Base-by-base conservation (phyloP, 2,329 filamentous ascomycete species). In the Apiospora pterosperma region DNA sequence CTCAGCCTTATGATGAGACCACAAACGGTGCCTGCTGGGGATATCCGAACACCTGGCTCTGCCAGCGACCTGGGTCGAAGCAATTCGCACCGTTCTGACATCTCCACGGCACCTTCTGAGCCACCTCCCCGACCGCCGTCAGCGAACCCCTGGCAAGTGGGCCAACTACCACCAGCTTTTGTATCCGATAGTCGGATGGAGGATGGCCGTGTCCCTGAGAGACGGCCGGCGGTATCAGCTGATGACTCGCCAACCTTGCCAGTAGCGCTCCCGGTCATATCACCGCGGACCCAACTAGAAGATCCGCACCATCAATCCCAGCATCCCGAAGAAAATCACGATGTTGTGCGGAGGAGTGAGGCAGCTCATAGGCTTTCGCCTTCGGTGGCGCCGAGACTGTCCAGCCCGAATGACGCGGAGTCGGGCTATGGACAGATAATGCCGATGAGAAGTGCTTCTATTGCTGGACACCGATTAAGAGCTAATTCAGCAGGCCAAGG, bases 81-180 rank as follows among this genome's bases (percentile, higher is more conserved):
- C 55, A 70, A 66, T 62, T 72, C 70, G 41, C 69, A 67, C 55
- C 71, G 64, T 65, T 74, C 72, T 16, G 64, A 63, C 34, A 64
- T 68, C 25, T 70, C 68, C 61, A 68, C 72, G 36, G 65, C 66
- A 25, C 69, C 70, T 41, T 72, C 72, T 28, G 72, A 72, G 59
- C 69, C 73, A 4, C 60, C 60, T 25, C 76, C 73, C 41, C 71
- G 69, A 48, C 80, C 79, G 3, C 79, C 80, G 11, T 79, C 78
- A 7, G 66, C 74, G 12, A 79, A 82, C 62, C 80, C 81, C 7
- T 83, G 81, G 81, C 77, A 82, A 64, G 69, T 77, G 39, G 71
- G 70, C 72, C 74, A 62, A 65, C 64, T 62, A 69, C 73, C 69
- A 42, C 60, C 60, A 14, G 12, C 60, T 4, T 48, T 44, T 25